These are phyloP conservation scores for Ganoderma resinaceum DNA, from an alignment of 1,284 basidiomycete genomes.

Conservation along the genomic window DNA sequence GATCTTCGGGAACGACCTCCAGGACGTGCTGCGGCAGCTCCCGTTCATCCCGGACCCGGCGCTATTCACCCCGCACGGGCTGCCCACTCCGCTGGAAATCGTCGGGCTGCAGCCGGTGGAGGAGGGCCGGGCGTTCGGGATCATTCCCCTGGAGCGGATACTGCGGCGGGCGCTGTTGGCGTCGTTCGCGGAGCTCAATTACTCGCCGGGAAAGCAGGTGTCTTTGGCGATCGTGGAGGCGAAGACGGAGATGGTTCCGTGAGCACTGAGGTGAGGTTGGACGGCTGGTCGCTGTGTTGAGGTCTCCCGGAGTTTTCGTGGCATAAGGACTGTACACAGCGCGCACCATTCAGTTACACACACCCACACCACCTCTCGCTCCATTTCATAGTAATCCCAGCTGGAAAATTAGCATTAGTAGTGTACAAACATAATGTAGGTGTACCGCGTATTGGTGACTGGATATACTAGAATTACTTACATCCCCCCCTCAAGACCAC, in stretches of 20 bases:
- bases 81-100: conserved; percentile 28
- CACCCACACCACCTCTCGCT: not conserved
- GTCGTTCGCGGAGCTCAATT: not conserved
- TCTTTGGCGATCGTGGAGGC: conserved; percentile 15
- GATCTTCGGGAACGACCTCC: not conserved
- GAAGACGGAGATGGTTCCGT: conserved; percentile 18
- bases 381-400: no score
- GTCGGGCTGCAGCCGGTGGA: conserved; percentile 13
- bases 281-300: not conserved
- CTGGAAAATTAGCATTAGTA: no score
- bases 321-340: not conserved
- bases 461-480: no score
- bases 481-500: no score
- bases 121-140: conserved; percentile 14
- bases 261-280: no score
- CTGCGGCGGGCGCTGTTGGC: conserved; percentile 35
- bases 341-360: no score
- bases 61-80: conserved; percentile 12
- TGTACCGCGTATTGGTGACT: no score
- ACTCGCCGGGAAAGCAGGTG: conserved; percentile 18
- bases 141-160: conserved; percentile 37
- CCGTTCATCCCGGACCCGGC: not conserved
- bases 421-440: no score
- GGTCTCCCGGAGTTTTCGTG: not conserved
- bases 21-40: not conserved